Evolutionary conservation across 2,329 filamentous ascomycete species (phyloP).

Genomic region (Westerdykella aurantiaca): DNA sequence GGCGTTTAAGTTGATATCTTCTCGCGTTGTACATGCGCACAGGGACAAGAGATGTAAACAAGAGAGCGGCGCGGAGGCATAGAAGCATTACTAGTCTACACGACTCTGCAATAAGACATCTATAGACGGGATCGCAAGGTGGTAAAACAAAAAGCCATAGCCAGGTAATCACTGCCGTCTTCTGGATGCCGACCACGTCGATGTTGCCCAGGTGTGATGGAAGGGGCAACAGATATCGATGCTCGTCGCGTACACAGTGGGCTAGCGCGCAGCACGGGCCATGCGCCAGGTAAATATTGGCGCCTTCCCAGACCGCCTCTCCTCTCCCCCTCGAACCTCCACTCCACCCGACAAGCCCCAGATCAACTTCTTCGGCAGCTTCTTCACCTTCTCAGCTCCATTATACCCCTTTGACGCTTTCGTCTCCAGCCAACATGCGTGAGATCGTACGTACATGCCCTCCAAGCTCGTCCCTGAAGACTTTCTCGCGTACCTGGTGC

Average conservation of each 20-base stretch:
- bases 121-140: neutral
- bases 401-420: conserved; percentile 18
- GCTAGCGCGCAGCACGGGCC: conserved; percentile 12
- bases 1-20: too few relatives aligned
- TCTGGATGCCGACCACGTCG: neutral
- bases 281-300: conserved; percentile 15
- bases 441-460: conserved; percentile 56
- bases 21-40: too few relatives aligned
- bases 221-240: neutral
- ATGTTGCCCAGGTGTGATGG: neutral
- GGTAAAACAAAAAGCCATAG: neutral
- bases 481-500: conserved; percentile 43
- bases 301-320: conserved; percentile 13
- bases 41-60: too few relatives aligned
- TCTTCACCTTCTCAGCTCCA: conserved; percentile 28
- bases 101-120: neutral
- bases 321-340: conserved; percentile 13
- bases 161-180: neutral
- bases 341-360: conserved; percentile 29
- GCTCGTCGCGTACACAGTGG: conserved; percentile 7
- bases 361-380: conserved; percentile 22
- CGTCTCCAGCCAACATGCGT: conserved; percentile 52
- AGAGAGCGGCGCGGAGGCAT: too few relatives aligned
- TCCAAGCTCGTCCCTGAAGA: conserved; percentile 2
- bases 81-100: neutral